phyloP scores from a whole-genome alignment of 495 filamentous ascomycete species.

The Neurospora cerealis region DNA sequence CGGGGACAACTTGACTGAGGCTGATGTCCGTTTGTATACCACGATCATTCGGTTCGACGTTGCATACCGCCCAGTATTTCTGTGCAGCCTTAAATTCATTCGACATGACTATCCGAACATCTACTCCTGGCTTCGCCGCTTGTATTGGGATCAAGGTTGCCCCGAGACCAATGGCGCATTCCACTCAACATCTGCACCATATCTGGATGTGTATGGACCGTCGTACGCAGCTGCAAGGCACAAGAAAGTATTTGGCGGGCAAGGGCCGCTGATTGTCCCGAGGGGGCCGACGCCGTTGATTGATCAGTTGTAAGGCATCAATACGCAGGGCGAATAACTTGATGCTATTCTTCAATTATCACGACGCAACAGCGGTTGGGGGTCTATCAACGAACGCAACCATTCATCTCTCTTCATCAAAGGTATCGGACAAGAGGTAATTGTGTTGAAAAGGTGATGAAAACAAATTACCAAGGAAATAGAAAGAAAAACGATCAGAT shows the following conservation, averaged over 20 bases:
- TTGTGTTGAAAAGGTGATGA: too few species aligned
- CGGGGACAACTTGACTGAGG: conserved; percentile 58
- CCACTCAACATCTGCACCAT: conserved; percentile 49
- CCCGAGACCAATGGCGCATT: conserved; percentile 19
- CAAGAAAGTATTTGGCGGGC: conserved; percentile 11
- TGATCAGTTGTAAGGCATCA: conserved; percentile 16
- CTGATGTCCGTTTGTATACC: conserved; percentile 68
- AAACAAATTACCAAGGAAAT: too few species aligned
- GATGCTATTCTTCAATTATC: too few species aligned
- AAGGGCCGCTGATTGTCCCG: conserved; percentile 19
- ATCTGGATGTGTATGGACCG: conserved; percentile 10
- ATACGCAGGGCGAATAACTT: too few species aligned
- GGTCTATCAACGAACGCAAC: too few species aligned
- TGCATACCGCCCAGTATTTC: conserved; percentile 76
- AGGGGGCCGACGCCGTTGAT: conserved; percentile 19
- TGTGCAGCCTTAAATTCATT: conserved; percentile 70
- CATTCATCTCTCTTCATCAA: too few species aligned
- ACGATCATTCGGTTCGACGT: conserved; percentile 72
- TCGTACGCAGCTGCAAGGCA: conserved; percentile 16
- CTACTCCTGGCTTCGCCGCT: conserved; percentile 53
- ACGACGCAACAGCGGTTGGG: too few species aligned
- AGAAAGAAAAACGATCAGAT: too few species aligned
- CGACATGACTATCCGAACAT: conserved; percentile 61
- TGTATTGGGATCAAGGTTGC: conserved; percentile 58
- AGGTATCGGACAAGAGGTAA: too few species aligned